These are phyloP conservation scores for Capsicum rhomboideum DNA, from an alignment of 257 asterid genomes.

Conservation along the genomic window DNA sequence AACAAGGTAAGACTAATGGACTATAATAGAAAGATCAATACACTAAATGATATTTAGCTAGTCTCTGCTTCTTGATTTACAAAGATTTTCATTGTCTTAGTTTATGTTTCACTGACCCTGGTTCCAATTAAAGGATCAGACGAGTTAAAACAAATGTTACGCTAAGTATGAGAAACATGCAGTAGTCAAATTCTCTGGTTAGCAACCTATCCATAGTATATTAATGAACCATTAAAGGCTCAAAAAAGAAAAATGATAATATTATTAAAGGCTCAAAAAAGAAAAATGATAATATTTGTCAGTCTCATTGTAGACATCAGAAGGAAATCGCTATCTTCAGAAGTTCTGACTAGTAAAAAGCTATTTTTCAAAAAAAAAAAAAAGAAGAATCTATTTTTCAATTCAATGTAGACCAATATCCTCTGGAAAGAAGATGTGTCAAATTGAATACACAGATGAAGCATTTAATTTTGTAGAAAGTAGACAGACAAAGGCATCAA, in stretches of 20 bases:
- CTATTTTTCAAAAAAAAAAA: background rate
- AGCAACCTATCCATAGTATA: background rate
- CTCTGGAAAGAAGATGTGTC: background rate
- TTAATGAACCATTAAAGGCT: background rate
- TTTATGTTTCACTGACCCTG: background rate
- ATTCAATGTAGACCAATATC: background rate
- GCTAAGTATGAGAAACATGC: background rate
- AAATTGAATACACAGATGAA: background rate
- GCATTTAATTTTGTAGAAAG: background rate
- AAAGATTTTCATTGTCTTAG: background rate
- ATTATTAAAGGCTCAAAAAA: background rate
- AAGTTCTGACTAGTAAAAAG: background rate
- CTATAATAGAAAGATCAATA: background rate
- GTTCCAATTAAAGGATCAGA: background rate
- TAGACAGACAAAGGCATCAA: background rate
- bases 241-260: background rate
- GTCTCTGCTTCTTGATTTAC: background rate
- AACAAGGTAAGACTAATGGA: background rate
- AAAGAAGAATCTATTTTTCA: background rate
- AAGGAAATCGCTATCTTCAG: background rate
- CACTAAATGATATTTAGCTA: background rate
- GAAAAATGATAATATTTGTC: background rate
- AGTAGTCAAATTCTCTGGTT: background rate
- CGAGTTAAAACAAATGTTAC: background rate
- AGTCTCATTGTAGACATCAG: background rate